These are phyloP conservation scores for Sideroxylon spinosum DNA, from an alignment of 179 eudicot species.

Conservation along the genomic window DNA sequence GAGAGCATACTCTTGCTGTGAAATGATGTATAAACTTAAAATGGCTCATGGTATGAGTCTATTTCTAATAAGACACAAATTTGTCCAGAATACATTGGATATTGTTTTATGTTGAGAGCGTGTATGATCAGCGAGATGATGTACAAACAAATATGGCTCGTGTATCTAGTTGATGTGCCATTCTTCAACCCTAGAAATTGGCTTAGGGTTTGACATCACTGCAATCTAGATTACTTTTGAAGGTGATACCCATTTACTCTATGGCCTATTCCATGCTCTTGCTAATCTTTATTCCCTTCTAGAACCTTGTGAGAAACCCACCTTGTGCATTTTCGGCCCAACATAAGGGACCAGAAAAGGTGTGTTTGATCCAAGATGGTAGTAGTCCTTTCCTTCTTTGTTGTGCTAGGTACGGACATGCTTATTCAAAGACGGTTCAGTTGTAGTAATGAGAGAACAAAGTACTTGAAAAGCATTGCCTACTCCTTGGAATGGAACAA, in stretches of 20 bases:
- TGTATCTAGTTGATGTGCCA: not conserved
- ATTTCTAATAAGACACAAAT: too few species aligned
- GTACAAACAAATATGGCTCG: not conserved
- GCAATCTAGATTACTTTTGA: not conserved
- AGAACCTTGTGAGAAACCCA: not conserved
- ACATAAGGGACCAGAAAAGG: not conserved
- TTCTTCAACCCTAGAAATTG: not conserved
- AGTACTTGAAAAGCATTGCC: too few species aligned
- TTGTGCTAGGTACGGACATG: not conserved
- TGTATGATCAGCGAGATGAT: not conserved
- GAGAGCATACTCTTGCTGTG: not conserved
- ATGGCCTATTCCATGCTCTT: not conserved
- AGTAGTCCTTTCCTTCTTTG: not conserved
- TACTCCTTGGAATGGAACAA: too few species aligned
- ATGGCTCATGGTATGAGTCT: too few species aligned
- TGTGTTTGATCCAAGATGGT: not conserved
- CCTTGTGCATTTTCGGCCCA: not conserved
- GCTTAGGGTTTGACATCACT: not conserved
- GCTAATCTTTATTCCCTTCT: not conserved
- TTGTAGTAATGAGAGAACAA: too few species aligned
- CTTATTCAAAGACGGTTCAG: too few species aligned
- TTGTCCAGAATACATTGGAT: too few species aligned
- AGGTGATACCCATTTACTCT: not conserved
- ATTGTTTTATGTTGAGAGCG: too few species aligned
- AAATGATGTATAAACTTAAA: not conserved